These are phyloP conservation scores for Symbiodinium pilosum DNA, from an alignment of 73 alveolate genomes.

Conservation along the genomic window DNA sequence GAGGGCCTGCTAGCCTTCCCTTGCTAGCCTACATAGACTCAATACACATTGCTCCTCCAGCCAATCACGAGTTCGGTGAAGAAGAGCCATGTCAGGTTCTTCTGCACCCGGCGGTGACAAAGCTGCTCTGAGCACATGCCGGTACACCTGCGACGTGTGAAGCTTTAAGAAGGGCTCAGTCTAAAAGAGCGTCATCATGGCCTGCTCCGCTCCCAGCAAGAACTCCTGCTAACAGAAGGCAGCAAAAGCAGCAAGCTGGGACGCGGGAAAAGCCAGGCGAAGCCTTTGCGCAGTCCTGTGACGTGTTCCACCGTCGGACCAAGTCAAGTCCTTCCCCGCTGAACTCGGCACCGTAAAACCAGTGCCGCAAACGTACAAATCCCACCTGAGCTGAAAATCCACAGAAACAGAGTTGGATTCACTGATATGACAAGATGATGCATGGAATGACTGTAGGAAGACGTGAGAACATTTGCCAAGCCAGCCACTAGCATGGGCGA, in stretches of 20 bases:
- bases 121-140: conserved; percentile 32
- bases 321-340: conserved; percentile 46
- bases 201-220: conserved; percentile 91
- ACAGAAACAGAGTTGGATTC: neutral
- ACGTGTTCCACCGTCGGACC: conserved; percentile 53
- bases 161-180: neutral
- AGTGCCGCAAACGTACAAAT: conserved; percentile 30
- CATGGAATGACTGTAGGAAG: neutral
- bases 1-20: neutral
- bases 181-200: neutral
- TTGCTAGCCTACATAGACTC: neutral
- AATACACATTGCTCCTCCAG: neutral
- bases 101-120: neutral
- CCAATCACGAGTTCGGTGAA: conserved; percentile 41
- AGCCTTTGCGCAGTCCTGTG: conserved; percentile 19
- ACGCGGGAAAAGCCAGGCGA: no score
- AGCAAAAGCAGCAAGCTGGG: no score
- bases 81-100: conserved; percentile 9
- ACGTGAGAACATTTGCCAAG: neutral
- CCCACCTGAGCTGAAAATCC: neutral
- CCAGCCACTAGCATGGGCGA: neutral
- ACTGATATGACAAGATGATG: no score
- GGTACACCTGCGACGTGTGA: conserved; percentile 22
- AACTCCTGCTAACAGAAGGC: conserved; percentile 28
- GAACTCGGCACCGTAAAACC: conserved; percentile 26